These are phyloP conservation scores for Mallotus japonicus DNA, from an alignment of 441 rosid species.

Conservation along the genomic window DNA sequence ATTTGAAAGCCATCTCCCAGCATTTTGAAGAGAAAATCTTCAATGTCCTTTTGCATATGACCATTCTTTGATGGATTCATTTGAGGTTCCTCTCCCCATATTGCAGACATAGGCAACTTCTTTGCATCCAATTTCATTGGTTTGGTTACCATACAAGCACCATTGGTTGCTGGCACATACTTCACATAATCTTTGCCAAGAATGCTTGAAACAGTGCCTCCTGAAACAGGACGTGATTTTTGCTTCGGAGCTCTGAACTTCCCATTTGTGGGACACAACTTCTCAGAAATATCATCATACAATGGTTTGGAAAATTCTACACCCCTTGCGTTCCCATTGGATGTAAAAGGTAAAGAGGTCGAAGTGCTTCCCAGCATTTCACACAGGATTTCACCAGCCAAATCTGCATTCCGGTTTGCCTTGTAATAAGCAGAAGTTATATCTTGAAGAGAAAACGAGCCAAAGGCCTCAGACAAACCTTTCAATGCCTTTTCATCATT, in stretches of 20 bases:
- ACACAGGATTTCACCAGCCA: conserved; percentile 43
- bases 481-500: conserved; percentile 43
- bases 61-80: conserved; percentile 25
- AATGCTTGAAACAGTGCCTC: conserved; percentile 51
- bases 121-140: conserved; percentile 47
- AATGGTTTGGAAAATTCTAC: conserved; percentile 25
- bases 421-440: conserved; percentile 49
- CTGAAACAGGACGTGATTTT: conserved; percentile 45
- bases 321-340: conserved; percentile 17
- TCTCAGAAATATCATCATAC: conserved; percentile 13
- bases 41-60: conserved; percentile 42
- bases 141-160: conserved; percentile 29
- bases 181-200: conserved; percentile 48
- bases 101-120: conserved; percentile 36
- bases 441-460: conserved; percentile 43
- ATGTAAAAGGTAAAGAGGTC: conserved; percentile 14
- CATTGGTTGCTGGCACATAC: conserved; percentile 33
- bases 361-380: conserved; percentile 29
- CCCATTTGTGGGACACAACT: conserved; percentile 25
- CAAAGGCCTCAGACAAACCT: conserved; percentile 48
- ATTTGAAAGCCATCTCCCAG: conserved; percentile 60
- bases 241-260: conserved; percentile 35
- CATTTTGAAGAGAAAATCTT: conserved; percentile 53
- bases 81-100: conserved; percentile 33
- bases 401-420: conserved; percentile 34